Conservation (phyloP, 768 basidiomycete species). For the Leccinellum luteum region DNA sequence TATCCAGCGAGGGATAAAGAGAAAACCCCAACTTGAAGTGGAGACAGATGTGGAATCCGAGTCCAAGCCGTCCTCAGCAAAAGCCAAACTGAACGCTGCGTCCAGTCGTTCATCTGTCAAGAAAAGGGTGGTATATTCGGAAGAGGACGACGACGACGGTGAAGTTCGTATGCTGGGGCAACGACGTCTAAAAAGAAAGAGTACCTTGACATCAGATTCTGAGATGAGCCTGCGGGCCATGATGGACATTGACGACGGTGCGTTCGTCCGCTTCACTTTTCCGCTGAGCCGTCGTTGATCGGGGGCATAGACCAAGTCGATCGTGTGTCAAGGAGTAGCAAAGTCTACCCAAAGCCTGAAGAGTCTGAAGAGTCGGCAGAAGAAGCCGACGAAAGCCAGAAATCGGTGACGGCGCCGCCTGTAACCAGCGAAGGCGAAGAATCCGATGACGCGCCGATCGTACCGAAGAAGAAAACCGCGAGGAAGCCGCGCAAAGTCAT, state of each 20-base stretch:
- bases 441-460: constrained; percentile 24
- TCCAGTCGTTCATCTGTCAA: constrained; percentile 31
- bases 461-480: constrained; percentile 32
- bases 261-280: constrained; percentile 23
- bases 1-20: constrained; percentile 36
- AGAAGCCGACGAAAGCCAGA: constrained; percentile 31
- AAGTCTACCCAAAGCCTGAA: constrained; percentile 15
- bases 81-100: constrained; percentile 9
- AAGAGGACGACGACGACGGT: constrained; percentile 35
- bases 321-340: constrained; percentile 16
- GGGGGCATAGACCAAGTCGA: constrained; percentile 23
- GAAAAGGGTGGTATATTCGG: constrained; percentile 53
- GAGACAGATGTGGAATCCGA: constrained; percentile 28
- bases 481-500: constrained; percentile 54
- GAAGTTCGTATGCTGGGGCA: constrained; percentile 22
- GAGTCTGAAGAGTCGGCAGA: constrained; percentile 27
- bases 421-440: constrained; percentile 29
- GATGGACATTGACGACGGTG: constrained; percentile 81
- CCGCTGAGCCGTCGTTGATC: constrained; percentile 16
- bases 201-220: constrained; percentile 41
- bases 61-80: constrained; percentile 1
- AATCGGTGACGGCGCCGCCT: constrained; percentile 31
- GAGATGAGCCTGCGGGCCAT: constrained; percentile 50
- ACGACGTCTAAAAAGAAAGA: constrained; percentile 33
- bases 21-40: constrained; percentile 45